phyloP scores from a whole-genome alignment of 2,329 filamentous ascomycete genomes.

The Fusarium falciforme region DNA sequence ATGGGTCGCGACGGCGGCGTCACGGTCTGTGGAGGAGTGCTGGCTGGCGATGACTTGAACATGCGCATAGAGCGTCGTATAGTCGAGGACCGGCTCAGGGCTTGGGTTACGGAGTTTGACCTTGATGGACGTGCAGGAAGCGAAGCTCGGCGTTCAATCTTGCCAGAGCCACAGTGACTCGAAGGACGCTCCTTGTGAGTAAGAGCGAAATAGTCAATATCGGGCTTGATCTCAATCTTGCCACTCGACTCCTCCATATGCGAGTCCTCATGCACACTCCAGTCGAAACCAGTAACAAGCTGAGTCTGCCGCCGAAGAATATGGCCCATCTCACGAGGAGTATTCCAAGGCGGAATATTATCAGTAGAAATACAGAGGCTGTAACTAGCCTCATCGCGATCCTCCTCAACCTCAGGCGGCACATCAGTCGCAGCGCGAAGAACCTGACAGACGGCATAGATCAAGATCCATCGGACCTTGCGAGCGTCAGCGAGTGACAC shows the following conservation, averaged over 20 bases:
- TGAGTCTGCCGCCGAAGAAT: slow-evolving; percentile 47
- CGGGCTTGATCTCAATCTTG: slow-evolving; percentile 62
- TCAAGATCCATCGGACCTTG: slow-evolving; percentile 81
- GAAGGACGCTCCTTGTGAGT: slow-evolving; percentile 47
- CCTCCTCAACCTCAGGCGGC: slow-evolving; percentile 68
- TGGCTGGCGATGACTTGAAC: slow-evolving; percentile 41
- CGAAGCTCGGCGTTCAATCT: slow-evolving; percentile 31
- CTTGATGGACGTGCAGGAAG: slow-evolving; percentile 39
- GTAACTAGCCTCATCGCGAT: slow-evolving; percentile 68
- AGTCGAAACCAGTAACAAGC: slow-evolving; percentile 28
- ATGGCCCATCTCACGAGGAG: slow-evolving; percentile 42
- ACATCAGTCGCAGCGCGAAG: slow-evolving; percentile 71
- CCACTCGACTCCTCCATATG: slow-evolving; percentile 3
- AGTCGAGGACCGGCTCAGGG: slow-evolving; percentile 48
- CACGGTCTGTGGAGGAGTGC: slow-evolving; percentile 27
- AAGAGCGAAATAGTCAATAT: slow-evolving; percentile 66
- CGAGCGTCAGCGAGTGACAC: slow-evolving; percentile 71
- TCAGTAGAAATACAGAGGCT: slow-evolving; percentile 58
- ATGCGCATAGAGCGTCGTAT: slow-evolving; percentile 50
- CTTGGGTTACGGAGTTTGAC: slow-evolving; percentile 46
- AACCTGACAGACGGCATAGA: slow-evolving; percentile 81
- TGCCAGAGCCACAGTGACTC: slow-evolving; percentile 11
- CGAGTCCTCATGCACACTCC: slow-evolving; percentile 21
- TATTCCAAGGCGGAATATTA: slow-evolving; percentile 60
- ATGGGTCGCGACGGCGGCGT: slow-evolving; percentile 32